These are phyloP conservation scores for Blepharisma japonicum DNA, from an alignment of 73 alveolate genomes.

Conservation along the genomic window DNA sequence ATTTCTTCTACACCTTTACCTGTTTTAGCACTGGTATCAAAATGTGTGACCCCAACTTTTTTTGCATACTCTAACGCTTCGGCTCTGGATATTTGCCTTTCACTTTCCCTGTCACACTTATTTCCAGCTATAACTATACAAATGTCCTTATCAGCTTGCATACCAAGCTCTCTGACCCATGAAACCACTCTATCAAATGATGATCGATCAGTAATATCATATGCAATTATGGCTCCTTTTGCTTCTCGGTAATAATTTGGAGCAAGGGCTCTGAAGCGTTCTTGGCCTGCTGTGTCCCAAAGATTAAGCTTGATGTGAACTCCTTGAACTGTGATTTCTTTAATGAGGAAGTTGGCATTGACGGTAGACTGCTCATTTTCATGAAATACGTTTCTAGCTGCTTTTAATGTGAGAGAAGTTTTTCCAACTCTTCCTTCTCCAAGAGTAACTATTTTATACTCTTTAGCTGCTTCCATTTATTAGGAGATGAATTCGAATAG, in stretches of 20 bases:
- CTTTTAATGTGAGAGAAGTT: no score
- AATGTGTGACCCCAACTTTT: neutral
- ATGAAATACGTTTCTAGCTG: no score
- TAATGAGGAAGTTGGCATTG: neutral
- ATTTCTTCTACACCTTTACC: neutral
- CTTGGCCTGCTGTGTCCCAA: slow-evolving; percentile 77
- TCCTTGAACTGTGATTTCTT: slow-evolving; percentile 15
- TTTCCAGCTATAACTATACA: slow-evolving; percentile 52
- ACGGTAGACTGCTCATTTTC: neutral
- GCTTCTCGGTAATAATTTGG: slow-evolving; percentile 62
- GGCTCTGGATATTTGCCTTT: neutral
- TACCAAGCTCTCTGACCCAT: slow-evolving; percentile 50
- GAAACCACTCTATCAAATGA: slow-evolving; percentile 37
- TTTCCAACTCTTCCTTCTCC: no score
- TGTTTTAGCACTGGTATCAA: slow-evolving; percentile 27
- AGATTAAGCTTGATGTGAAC: slow-evolving; percentile 36
- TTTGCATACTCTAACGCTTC: neutral
- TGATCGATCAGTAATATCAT: slow-evolving; percentile 53
- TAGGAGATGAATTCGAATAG: no score
- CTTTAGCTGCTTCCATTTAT: no score
- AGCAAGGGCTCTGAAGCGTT: slow-evolving; percentile 44
- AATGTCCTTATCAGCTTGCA: slow-evolving; percentile 46
- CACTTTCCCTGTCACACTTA: neutral
- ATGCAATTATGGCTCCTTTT: slow-evolving; percentile 44
- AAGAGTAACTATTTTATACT: no score